These are phyloP conservation scores for Coprinellus micaceus DNA, from an alignment of 768 basidiomycete genomes.

Conservation along the genomic window DNA sequence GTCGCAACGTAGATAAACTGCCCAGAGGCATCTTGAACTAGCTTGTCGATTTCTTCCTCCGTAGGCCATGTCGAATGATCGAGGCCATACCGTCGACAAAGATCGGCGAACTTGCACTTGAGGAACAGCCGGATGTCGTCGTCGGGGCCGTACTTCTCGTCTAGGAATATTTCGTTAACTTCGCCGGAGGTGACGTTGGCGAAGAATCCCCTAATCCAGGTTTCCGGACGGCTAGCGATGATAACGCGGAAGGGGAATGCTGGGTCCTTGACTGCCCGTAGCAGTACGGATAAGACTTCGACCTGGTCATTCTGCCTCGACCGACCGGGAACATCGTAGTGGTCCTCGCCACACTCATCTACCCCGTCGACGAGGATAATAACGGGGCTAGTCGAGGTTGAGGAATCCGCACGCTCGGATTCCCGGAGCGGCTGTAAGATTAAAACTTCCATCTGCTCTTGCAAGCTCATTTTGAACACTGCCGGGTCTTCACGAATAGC, in stretches of 20 bases:
- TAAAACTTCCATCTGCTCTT: background rate
- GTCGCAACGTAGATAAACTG: constrained; percentile 7
- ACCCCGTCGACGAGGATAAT: constrained; percentile 7
- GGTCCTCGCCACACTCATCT: background rate
- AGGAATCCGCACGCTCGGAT: too few relatives aligned
- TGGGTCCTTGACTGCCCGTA: background rate
- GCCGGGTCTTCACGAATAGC: background rate
- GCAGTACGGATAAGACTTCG: background rate
- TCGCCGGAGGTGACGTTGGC: background rate
- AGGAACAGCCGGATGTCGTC: too few relatives aligned
- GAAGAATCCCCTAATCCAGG: background rate
- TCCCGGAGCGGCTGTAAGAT: too few relatives aligned
- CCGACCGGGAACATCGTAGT: background rate
- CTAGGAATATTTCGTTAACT: background rate
- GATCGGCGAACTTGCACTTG: too few relatives aligned
- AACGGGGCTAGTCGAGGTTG: background rate
- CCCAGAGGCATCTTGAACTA: background rate
- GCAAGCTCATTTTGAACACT: too few relatives aligned
- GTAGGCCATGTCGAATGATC: too few relatives aligned
- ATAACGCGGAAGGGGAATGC: too few relatives aligned
- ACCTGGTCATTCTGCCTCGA: background rate
- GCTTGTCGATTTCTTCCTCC: background rate
- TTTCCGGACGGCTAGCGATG: too few relatives aligned
- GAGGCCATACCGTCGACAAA: too few relatives aligned
- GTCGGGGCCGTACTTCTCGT: too few relatives aligned